These are phyloP conservation scores for Lactarius trivialis DNA, from an alignment of 768 basidiomycete species.

Conservation along the genomic window DNA sequence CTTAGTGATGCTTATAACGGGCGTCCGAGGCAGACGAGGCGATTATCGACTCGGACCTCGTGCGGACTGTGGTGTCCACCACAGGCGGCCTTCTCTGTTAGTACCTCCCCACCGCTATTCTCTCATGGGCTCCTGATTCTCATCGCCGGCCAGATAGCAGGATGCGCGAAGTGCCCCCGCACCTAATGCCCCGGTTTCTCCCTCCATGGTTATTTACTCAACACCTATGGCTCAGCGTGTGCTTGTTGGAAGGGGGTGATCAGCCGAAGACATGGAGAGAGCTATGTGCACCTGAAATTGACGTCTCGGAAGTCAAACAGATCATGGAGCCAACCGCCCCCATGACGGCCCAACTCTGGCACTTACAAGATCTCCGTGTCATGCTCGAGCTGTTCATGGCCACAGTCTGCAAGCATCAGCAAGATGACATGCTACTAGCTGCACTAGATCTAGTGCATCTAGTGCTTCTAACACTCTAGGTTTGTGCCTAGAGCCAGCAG, in stretches of 20 bases:
- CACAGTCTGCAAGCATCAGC: no score
- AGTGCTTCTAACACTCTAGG: no score
- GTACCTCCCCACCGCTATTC: slow-evolving; percentile 11
- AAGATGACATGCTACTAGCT: no score
- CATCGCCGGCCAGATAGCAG: not conserved
- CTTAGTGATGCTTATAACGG: slow-evolving; percentile 9
- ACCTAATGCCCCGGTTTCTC: slow-evolving; percentile 10
- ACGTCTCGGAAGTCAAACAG: not conserved
- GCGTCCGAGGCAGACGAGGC: slow-evolving; percentile 6
- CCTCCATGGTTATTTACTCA: not conserved
- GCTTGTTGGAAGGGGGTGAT: not conserved
- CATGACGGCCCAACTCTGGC: slow-evolving; percentile 11
- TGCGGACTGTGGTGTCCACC: not conserved
- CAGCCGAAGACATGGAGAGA: slow-evolving; percentile 3
- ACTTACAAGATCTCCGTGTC: slow-evolving; percentile 12
- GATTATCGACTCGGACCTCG: slow-evolving; percentile 4
- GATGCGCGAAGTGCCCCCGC: not conserved
- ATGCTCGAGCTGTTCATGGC: slow-evolving; percentile 12
- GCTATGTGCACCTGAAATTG: slow-evolving; percentile 3
- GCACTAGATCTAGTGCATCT: no score
- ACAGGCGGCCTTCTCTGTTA: slow-evolving; percentile 5
- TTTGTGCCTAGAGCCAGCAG: no score
- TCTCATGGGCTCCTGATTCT: not conserved
- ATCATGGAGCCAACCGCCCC: not conserved
- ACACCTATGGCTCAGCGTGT: slow-evolving; percentile 5